These are phyloP conservation scores for Saccharum spontaneum DNA, from an alignment of 176 grass and related monocot genomes.

Conservation along the genomic window DNA sequence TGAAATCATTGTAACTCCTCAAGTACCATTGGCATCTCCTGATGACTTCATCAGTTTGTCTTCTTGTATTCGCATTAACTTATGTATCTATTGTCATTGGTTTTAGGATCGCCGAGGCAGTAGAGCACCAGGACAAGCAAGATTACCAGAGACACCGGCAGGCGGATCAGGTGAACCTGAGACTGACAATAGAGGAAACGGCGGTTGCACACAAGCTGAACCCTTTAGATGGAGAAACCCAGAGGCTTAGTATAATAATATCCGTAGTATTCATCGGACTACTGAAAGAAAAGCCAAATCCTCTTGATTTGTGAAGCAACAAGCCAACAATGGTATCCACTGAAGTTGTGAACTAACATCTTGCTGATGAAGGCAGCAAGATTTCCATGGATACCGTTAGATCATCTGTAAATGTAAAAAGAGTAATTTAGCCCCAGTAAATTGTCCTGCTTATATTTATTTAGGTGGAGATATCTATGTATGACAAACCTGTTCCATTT, in stretches of 20 bases:
- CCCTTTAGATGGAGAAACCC: conserved; percentile 67
- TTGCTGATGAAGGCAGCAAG: neutral
- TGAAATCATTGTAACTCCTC: neutral
- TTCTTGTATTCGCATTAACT: neutral
- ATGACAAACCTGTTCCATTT: neutral
- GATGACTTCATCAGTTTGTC: neutral
- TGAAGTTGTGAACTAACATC: neutral
- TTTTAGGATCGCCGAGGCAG: conserved; percentile 65
- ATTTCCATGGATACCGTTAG: neutral
- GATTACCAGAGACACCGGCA: conserved; percentile 31
- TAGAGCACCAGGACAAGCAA: conserved; percentile 53
- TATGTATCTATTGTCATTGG: neutral
- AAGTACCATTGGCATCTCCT: neutral
- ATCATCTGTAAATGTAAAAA: conserved; percentile 37
- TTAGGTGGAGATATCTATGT: conserved; percentile 1
- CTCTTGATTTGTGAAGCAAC: conserved; percentile 25
- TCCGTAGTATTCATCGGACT: neutral
- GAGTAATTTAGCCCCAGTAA: neutral
- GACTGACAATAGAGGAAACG: conserved; percentile 26
- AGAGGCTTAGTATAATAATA: conserved; percentile 12
- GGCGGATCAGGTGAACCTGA: conserved; percentile 27
- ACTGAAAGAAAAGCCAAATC: neutral
- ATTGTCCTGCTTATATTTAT: conserved; percentile 40
- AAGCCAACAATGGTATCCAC: neutral
- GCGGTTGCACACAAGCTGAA: conserved; percentile 17